Evolutionary conservation across 345 rosid species (phyloP).

Genomic region (Acer negundo): DNA sequence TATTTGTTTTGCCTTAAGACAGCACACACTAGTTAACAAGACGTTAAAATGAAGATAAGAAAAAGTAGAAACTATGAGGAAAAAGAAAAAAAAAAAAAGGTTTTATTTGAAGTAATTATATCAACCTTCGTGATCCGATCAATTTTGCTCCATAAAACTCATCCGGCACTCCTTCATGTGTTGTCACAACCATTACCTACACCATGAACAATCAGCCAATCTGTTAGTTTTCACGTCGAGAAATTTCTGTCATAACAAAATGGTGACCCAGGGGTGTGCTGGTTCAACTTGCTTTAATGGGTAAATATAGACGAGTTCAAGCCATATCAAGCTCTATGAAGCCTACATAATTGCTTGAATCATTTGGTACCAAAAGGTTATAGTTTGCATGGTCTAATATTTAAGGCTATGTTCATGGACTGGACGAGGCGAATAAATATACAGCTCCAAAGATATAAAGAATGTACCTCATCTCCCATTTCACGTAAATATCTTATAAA

Average conservation of each 20-base stretch:
- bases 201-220: conserved; percentile 9
- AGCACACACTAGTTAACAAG: too few species aligned
- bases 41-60: too few species aligned
- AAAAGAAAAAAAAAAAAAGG: not conserved
- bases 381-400: not conserved
- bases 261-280: not conserved
- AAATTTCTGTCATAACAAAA: conserved; percentile 1
- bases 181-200: conserved; percentile 95
- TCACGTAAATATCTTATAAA: conserved; percentile 89
- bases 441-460: not conserved
- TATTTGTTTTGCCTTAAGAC: too few species aligned
- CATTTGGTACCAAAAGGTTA: not conserved
- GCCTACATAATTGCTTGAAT: not conserved
- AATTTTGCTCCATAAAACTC: conserved; percentile 95
- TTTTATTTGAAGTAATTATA: conserved; percentile 6
- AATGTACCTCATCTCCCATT: conserved; percentile 95
- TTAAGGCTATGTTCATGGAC: not conserved
- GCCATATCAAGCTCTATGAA: conserved; percentile 4
- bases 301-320: conserved; percentile 5
- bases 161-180: conserved; percentile 96
- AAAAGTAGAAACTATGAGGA: not conserved
- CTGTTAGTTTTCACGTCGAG: conserved; percentile 13
- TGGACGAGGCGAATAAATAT: not conserved
- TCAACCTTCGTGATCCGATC: conserved; percentile 92
- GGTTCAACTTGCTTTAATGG: conserved; percentile 6